A percentile compares a stretch with the other conserved stretches of the same genome.
Conservation (phyloP, 2,329 filamentous ascomycete genomes). For the Nothophaeocryptopus gaeumannii region DNA sequence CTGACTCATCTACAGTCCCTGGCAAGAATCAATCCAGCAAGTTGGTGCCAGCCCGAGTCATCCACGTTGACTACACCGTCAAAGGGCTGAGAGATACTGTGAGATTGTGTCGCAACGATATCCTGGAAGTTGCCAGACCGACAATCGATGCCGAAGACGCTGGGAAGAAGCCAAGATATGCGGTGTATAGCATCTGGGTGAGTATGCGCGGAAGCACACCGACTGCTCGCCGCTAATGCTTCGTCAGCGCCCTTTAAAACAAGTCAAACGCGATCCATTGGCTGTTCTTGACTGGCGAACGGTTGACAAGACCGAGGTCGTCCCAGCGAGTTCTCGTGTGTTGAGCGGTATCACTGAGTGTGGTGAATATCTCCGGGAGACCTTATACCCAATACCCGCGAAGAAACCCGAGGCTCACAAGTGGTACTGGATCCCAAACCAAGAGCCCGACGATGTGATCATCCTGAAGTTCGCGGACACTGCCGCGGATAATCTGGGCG, state of each 20-base stretch:
- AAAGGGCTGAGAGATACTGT: conserved; percentile 2
- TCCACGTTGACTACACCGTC: conserved; percentile 2
- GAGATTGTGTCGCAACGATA: conserved; percentile 1
- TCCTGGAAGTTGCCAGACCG: not conserved
- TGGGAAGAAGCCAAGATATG: conserved; percentile 6
- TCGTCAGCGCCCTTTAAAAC: not conserved
- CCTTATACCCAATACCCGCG: not conserved
- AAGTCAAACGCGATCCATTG: conserved; percentile 10
- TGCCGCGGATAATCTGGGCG: not conserved
- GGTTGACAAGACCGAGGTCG: conserved; percentile 2
- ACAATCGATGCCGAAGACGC: conserved; percentile 3
- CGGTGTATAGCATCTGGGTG: conserved; percentile 3
- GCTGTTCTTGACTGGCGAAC: conserved; percentile 7
- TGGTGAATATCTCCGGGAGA: not conserved
- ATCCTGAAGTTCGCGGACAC: conserved; percentile 7
- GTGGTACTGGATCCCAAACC: conserved; percentile 1
- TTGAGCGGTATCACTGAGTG: not conserved
- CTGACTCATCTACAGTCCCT: not conserved
- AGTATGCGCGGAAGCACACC: not conserved
- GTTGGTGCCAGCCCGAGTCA: not conserved
- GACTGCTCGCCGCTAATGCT: too few species aligned
- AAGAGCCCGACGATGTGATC: conserved; percentile 7
- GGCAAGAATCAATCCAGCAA: not conserved
- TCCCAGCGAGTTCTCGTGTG: not conserved
- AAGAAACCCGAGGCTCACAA: not conserved